Conservation (phyloP, 176 grass and related monocot species). For the sorghum (Sorghum bicolor) region DNA sequence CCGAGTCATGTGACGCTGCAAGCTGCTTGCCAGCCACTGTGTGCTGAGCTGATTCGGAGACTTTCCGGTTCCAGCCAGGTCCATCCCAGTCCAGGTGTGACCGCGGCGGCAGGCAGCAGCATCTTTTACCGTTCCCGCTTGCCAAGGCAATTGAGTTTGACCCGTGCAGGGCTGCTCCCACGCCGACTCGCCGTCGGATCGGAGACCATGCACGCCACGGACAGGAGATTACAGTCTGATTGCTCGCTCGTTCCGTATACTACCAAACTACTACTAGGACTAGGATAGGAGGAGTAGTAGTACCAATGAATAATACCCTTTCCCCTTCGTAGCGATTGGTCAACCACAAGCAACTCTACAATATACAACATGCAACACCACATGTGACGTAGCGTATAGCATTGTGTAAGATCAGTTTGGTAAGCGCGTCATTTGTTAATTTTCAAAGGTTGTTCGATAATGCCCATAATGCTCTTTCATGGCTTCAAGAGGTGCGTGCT, state of each 20-base stretch:
- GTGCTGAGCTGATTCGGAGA: not conserved
- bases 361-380: not conserved
- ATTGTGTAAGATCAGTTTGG: no score
- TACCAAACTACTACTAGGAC: no score
- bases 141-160: constrained; percentile 5
- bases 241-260: not conserved
- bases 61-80: not conserved
- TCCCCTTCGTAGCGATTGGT: not conserved
- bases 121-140: constrained; percentile 15
- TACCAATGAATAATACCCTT: not conserved
- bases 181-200: not conserved
- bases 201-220: not conserved
- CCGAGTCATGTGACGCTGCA: not conserved
- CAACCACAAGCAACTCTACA: not conserved
- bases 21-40: not conserved
- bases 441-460: no score
- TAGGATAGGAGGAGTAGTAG: no score
- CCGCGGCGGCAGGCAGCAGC: not conserved
- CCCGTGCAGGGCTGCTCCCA: not conserved
- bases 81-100: not conserved
- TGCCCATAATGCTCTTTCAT: not conserved
- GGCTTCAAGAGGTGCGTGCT: not conserved
- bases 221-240: not conserved
- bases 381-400: no score
- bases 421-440: no score